These are phyloP conservation scores for Talaromyces thailandensis DNA, from an alignment of 495 filamentous ascomycete genomes.

Conservation along the genomic window DNA sequence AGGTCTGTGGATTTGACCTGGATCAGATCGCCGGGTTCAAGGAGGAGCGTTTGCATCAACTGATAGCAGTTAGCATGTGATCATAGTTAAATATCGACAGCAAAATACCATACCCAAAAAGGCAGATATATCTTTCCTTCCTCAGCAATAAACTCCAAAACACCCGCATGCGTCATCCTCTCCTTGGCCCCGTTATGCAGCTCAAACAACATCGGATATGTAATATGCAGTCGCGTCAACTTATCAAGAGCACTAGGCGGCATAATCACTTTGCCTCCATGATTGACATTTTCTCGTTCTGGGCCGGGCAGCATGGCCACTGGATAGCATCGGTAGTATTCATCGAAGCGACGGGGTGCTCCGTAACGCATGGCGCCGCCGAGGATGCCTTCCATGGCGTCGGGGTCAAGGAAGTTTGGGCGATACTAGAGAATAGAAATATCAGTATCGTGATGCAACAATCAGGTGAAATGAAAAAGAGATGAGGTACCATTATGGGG, in stretches of 20 bases:
- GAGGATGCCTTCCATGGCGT: slow-evolving; percentile 44
- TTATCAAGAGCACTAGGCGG: slow-evolving; percentile 93
- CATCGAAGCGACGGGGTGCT: slow-evolving; percentile 79
- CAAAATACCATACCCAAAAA: slow-evolving; percentile 62
- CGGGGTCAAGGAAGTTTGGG: slow-evolving; percentile 45
- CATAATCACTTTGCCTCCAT: slow-evolving; percentile 94
- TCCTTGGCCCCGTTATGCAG: slow-evolving; percentile 76
- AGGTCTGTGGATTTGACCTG: slow-evolving; percentile 92
- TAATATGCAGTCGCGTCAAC: slow-evolving; percentile 89
- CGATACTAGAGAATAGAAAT: slow-evolving; percentile 34
- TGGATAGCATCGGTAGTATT: slow-evolving; percentile 95
- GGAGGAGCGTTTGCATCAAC: slow-evolving; percentile 86
- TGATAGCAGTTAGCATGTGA: slow-evolving; percentile 23
- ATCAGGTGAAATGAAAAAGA: background rate
- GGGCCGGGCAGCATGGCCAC: slow-evolving; percentile 89
- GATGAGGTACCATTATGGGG: slow-evolving; percentile 8
- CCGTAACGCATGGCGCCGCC: slow-evolving; percentile 31
- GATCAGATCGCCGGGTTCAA: slow-evolving; percentile 87
- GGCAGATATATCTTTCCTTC: slow-evolving; percentile 95
- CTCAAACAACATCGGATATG: slow-evolving; percentile 96
- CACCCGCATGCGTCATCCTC: slow-evolving; percentile 80
- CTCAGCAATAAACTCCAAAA: slow-evolving; percentile 94
- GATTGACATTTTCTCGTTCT: slow-evolving; percentile 84
- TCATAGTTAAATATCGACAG: background rate
- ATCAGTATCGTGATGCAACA: background rate